Evolutionary conservation across 2,329 filamentous ascomycete genomes (phyloP).

Genomic region (Exophiala mesophila): DNA sequence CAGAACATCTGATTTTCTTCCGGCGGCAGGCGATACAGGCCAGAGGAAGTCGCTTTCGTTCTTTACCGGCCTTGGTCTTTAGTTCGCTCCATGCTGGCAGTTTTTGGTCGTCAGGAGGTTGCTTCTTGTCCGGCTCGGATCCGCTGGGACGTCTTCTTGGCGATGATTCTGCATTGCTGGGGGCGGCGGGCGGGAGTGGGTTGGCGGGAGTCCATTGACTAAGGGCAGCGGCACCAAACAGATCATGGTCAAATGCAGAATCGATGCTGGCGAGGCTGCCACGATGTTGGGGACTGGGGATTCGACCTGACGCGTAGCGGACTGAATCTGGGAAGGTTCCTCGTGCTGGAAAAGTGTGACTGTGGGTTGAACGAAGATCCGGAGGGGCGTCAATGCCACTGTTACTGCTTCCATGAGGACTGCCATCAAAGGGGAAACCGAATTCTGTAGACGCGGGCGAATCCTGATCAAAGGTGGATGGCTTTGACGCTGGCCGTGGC

Average conservation of each 20-base stretch:
- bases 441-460: constrained; percentile 21
- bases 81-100: constrained; percentile 72
- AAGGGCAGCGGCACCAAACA: constrained; percentile 18
- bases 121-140: constrained; percentile 17
- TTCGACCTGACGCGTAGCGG: constrained; percentile 11
- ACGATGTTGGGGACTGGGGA: constrained; percentile 22
- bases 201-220: constrained; percentile 21
- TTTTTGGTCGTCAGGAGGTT: constrained; percentile 53
- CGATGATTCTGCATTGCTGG: constrained; percentile 18
- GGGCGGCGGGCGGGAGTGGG: constrained; percentile 7
- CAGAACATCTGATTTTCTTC: constrained; percentile 97
- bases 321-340: constrained; percentile 8
- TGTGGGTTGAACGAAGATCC: constrained; percentile 18
- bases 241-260: constrained; percentile 22
- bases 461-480: constrained; percentile 20
- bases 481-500: constrained; percentile 11
- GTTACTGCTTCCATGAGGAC: constrained; percentile 24
- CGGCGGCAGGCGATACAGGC: constrained; percentile 93
- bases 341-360: constrained; percentile 18
- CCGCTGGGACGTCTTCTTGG: constrained; percentile 11
- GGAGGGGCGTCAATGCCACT: constrained; percentile 23
- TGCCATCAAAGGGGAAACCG: constrained; percentile 22
- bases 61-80: constrained; percentile 90
- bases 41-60: constrained; percentile 83
- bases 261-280: constrained; percentile 24